These are phyloP conservation scores for Testicularia cyperi DNA, from an alignment of 1,284 basidiomycete genomes.

Conservation along the genomic window DNA sequence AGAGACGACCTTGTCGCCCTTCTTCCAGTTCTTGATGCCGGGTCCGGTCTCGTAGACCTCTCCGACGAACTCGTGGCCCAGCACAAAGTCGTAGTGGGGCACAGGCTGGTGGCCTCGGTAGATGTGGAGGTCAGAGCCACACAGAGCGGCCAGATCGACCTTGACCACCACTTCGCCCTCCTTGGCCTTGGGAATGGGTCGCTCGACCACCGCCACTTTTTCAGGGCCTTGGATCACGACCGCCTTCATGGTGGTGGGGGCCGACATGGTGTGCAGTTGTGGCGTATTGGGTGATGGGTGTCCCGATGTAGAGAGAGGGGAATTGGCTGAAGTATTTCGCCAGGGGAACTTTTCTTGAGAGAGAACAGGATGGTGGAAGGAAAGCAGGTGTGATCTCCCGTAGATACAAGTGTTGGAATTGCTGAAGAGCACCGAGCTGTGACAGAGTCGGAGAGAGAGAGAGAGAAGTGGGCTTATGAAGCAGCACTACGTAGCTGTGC, in stretches of 20 bases:
- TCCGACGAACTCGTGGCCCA: constrained; percentile 82
- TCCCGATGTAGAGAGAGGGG: too few species aligned
- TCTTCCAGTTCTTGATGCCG: constrained; percentile 69
- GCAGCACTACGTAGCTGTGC: too few species aligned
- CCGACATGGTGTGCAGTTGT: too few species aligned
- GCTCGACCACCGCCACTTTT: constrained; percentile 47
- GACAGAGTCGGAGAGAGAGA: too few species aligned
- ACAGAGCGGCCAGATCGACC: constrained; percentile 65
- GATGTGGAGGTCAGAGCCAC: constrained; percentile 78
- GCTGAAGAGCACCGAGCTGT: too few species aligned
- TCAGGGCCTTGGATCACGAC: constrained; percentile 50
- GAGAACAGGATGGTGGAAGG: too few species aligned
- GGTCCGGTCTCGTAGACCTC: constrained; percentile 73
- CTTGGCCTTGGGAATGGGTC: constrained; percentile 46
- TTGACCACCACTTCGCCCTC: constrained; percentile 53
- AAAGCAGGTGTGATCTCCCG: too few species aligned
- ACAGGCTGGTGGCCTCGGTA: constrained; percentile 44
- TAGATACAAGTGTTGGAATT: too few species aligned
- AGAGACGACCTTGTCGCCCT: constrained; percentile 80
- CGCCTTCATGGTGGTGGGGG: constrained; percentile 47
- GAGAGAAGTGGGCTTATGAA: too few species aligned
- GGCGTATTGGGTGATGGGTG: too few species aligned
- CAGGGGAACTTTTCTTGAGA: too few species aligned
- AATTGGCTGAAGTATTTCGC: too few species aligned
- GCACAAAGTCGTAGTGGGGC: constrained; percentile 43